A percentile compares a stretch with the other conserved stretches of the same genome.
Evolutionary conservation across 2,329 filamentous ascomycete genomes (phyloP).

Genomic region (Fragosphaeria purpurea): DNA sequence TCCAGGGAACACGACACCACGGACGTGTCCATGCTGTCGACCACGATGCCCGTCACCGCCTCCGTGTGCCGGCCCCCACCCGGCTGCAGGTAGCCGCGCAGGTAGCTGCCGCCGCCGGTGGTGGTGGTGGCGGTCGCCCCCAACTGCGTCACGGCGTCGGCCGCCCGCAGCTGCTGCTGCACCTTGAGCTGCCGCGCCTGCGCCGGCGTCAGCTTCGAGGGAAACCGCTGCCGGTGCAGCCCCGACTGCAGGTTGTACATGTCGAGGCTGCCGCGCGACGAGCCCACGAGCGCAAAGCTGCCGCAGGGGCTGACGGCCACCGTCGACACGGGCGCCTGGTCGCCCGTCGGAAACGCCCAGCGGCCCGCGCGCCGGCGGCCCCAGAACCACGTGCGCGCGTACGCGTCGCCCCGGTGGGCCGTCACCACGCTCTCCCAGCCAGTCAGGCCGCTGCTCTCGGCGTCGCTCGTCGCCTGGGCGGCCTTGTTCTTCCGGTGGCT

Average conservation of each 20-base stretch:
- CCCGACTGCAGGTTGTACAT: conserved; percentile 98
- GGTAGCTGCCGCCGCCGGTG: background rate
- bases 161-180: conserved; percentile 51
- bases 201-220: conserved; percentile 63
- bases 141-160: conserved; percentile 43
- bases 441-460: conserved; percentile 64
- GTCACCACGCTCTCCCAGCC: conserved; percentile 98
- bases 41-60: conserved; percentile 72
- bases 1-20: conserved; percentile 82
- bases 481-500: conserved; percentile 40
- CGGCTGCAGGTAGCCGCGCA: conserved; percentile 16
- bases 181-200: conserved; percentile 69
- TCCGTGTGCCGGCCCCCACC: conserved; percentile 67
- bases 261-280: conserved; percentile 71
- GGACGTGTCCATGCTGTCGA: conserved; percentile 81
- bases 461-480: conserved; percentile 39
- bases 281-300: conserved; percentile 86
- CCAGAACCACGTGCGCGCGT: conserved; percentile 96
- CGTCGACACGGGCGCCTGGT: conserved; percentile 72
- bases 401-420: conserved; percentile 75
- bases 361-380: conserved; percentile 84
- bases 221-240: conserved; percentile 77
- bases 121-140: conserved; percentile 30
- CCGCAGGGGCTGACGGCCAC: conserved; percentile 87
- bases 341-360: conserved; percentile 84